phyloP scores from a whole-genome alignment of 495 filamentous ascomycete species.

The Podospora pseudopauciseta region DNA sequence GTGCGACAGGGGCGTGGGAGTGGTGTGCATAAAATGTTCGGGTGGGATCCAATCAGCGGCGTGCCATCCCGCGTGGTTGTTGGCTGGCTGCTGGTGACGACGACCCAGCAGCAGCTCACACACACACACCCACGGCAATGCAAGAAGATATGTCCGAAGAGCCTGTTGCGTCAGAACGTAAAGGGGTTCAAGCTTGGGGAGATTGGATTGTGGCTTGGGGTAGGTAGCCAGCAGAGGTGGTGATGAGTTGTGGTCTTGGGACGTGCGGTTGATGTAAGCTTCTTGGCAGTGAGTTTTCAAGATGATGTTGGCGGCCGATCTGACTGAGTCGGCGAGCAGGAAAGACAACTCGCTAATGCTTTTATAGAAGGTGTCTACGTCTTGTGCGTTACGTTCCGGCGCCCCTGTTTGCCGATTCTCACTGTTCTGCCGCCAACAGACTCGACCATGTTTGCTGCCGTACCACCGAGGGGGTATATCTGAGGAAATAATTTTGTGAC shows the following conservation, averaged over 20 bases:
- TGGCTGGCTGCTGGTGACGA: background rate
- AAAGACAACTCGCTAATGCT: background rate
- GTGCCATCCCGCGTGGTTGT: background rate
- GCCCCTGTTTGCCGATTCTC: background rate
- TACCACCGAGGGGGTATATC: background rate
- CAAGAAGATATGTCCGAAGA: background rate
- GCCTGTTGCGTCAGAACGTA: background rate
- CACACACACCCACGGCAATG: background rate
- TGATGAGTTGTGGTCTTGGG: background rate
- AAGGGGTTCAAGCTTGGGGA: background rate
- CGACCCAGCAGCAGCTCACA: background rate
- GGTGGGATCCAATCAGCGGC: conserved; percentile 3
- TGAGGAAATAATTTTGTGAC: background rate
- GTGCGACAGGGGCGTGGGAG: background rate
- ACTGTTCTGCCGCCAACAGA: background rate
- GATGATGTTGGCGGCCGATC: background rate
- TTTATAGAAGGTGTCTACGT: background rate
- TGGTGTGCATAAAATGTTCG: background rate
- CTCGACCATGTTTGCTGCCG: background rate
- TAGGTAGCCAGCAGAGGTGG: too few relatives aligned
- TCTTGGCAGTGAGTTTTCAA: background rate
- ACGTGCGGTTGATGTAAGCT: background rate
- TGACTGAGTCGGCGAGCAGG: background rate
- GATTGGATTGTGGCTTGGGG: background rate
- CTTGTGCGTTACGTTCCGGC: background rate